Evolutionary conservation across 331 rosid species (phyloP), one percentile per base, ranked within the genome.

Genomic region (Malus hybrid): DNA sequence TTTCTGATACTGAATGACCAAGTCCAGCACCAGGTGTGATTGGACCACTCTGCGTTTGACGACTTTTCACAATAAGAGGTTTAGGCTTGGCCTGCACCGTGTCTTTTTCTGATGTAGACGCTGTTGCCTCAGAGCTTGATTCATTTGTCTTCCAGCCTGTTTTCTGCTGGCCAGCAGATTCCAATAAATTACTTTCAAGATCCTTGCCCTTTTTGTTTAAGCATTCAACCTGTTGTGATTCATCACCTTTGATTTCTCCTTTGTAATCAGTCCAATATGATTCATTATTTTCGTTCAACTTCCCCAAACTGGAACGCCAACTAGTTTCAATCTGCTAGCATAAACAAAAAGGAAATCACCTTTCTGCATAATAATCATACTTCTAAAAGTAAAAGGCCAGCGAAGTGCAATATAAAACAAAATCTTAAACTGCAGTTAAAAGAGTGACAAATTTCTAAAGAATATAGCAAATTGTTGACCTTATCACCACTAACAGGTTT

Each of bases 11-110:
- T 76, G 96, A 90, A 80, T 88, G 96, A 79, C 86, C 75, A 50
- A 95, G 80, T 83, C 86, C 91, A 79, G 76, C 52, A 59, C 90
- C 98, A 5, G 96, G 96, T 36, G 77, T 76, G 48, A 92, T 88
- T 1, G 99, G 99, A 75, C 98, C 99, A 82, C 98, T 92, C 73
- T 76, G 90, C 52, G 96, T 81, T 87, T 89, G 96, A 75, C 93
- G 91, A 82, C 57, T 73, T 86, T 84, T 90, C 65, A 50, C 78
- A 61, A 81, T 42, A 76, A 85, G 93, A 73, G 71, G 55, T 92
- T 78, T 90, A 80, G 76, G 39, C 83, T 78, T 92, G 71, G 86
- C 74, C 67, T 73, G 76, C 67, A 83, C 82, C 28, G 22, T 39
- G 56, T 90, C 99, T 83, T 91, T 91, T 76, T 91, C 90, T 50